Percentiles rank a stretch among this genome's conserved stretches.
Conservation (phyloP, 768 basidiomycete genomes). For the Agaricus subrufescens region DNA sequence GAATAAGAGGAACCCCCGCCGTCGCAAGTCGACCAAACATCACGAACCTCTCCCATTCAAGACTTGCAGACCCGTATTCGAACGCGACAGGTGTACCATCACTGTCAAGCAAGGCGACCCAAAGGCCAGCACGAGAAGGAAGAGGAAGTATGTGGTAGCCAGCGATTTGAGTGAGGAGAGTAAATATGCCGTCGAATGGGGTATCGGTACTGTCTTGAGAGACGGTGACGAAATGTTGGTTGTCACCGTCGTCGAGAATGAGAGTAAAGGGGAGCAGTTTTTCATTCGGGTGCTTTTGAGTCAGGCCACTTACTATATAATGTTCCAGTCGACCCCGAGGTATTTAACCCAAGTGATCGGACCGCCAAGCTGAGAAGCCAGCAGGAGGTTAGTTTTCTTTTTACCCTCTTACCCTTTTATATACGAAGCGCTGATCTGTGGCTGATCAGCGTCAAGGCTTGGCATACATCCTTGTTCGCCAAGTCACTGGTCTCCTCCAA, state of each 20-base stretch:
- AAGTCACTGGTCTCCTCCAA: conserved; percentile 85
- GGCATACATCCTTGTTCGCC: conserved; percentile 84
- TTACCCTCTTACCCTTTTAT: neutral
- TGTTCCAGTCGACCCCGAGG: conserved; percentile 56
- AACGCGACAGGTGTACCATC: conserved; percentile 90
- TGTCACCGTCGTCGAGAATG: conserved; percentile 90
- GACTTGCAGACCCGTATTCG: conserved; percentile 79
- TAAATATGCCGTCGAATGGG: conserved; percentile 96
- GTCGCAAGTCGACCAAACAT: conserved; percentile 57
- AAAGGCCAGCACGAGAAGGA: conserved; percentile 48
- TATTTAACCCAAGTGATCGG: conserved; percentile 71
- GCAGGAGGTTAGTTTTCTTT: conserved; percentile 65
- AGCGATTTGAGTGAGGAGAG: conserved; percentile 95
- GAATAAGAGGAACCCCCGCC: conserved; percentile 42
- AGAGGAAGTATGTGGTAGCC: conserved; percentile 79
- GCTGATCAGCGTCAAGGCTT: conserved; percentile 72
- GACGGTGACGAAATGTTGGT: conserved; percentile 94
- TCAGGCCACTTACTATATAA: neutral
- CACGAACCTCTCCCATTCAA: conserved; percentile 61
- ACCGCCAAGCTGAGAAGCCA: conserved; percentile 79
- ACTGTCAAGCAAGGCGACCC: conserved; percentile 85
- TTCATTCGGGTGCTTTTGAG: neutral
- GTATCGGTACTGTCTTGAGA: conserved; percentile 90
- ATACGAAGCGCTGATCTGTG: neutral
- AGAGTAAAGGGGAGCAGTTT: conserved; percentile 65